A percentile compares a stretch with the other conserved stretches of the same genome.
Evolutionary conservation across 257 asterid species (phyloP).

Genomic region (Buddleja alternifolia): DNA sequence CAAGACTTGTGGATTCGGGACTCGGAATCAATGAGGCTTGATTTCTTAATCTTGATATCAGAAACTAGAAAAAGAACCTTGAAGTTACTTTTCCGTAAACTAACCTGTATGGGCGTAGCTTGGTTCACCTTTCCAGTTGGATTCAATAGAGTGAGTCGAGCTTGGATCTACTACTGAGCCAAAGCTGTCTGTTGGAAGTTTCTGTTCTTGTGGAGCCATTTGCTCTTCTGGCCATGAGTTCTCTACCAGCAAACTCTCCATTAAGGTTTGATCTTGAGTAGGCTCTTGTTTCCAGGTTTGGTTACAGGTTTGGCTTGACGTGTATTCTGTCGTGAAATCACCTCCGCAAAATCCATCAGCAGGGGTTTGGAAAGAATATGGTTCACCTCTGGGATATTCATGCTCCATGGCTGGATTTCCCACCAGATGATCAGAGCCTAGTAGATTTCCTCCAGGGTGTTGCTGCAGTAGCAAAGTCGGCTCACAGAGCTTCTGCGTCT

Average conservation of each 20-base stretch:
- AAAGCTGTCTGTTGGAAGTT: conserved; percentile 12
- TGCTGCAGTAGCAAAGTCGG: conserved; percentile 23
- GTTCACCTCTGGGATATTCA: conserved; percentile 22
- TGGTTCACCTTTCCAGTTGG: conserved; percentile 29
- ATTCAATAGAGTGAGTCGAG: conserved; percentile 7
- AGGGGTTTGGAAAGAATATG: not conserved
- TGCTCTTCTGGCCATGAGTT: conserved; percentile 23
- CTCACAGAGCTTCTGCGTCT: conserved; percentile 6
- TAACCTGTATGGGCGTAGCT: conserved; percentile 31
- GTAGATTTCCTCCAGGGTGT: conserved; percentile 5
- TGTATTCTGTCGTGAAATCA: conserved; percentile 9
- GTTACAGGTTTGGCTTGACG: conserved; percentile 18
- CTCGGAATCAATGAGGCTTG: not conserved
- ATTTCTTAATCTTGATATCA: not conserved
- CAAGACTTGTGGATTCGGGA: no score
- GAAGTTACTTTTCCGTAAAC: not conserved
- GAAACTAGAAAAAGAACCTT: not conserved
- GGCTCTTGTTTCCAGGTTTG: conserved; percentile 28
- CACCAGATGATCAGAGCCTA: conserved; percentile 14
- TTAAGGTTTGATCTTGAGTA: conserved; percentile 28
- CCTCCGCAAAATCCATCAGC: not conserved
- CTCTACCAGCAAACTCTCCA: conserved; percentile 23
- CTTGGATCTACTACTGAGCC: conserved; percentile 22
- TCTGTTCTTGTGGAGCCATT: conserved; percentile 28
- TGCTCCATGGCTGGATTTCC: conserved; percentile 21